Evolutionary conservation across 345 rosid genomes (phyloP).

Genomic region (Populus davidiana): DNA sequence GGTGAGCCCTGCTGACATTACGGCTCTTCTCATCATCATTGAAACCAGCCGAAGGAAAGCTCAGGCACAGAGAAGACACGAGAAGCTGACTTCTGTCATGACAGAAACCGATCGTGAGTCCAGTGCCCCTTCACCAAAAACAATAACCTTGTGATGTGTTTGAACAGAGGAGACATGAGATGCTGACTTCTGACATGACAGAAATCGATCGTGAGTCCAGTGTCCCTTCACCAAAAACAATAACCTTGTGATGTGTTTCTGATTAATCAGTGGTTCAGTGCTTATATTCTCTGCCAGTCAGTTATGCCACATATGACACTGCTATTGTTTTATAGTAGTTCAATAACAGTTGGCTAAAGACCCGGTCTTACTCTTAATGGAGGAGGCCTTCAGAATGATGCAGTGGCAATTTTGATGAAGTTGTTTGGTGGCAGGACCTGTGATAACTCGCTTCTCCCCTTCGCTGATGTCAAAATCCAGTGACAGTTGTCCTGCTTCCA

Average conservation of each 20-base stretch:
- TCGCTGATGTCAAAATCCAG: too few species aligned
- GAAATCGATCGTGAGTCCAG: slow-evolving; percentile 26
- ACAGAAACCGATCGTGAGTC: slow-evolving; percentile 27
- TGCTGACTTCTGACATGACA: slow-evolving; percentile 33
- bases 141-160: slow-evolving; percentile 27
- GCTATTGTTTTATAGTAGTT: neutral
- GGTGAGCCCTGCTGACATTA: slow-evolving; percentile 93
- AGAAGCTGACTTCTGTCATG: slow-evolving; percentile 35
- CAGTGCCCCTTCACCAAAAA: slow-evolving; percentile 29
- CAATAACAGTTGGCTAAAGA: neutral
- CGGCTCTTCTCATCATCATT: slow-evolving; percentile 78
- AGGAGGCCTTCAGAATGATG: neutral
- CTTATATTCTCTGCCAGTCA: neutral
- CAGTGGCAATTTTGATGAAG: neutral
- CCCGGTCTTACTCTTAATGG: neutral
- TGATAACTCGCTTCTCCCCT: neutral
- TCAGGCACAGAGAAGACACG: slow-evolving; percentile 55
- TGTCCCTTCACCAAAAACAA: slow-evolving; percentile 27
- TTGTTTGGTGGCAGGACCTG: neutral
- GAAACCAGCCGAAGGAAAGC: slow-evolving; percentile 71
- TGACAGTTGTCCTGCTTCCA: neutral
- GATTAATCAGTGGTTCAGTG: neutral
- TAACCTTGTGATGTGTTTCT: slow-evolving; percentile 24
- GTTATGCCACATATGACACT: neutral
- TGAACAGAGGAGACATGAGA: slow-evolving; percentile 41